Evolutionary conservation across 2,329 filamentous ascomycete genomes (phyloP).

Genomic region (Cyclaneusma minus): DNA sequence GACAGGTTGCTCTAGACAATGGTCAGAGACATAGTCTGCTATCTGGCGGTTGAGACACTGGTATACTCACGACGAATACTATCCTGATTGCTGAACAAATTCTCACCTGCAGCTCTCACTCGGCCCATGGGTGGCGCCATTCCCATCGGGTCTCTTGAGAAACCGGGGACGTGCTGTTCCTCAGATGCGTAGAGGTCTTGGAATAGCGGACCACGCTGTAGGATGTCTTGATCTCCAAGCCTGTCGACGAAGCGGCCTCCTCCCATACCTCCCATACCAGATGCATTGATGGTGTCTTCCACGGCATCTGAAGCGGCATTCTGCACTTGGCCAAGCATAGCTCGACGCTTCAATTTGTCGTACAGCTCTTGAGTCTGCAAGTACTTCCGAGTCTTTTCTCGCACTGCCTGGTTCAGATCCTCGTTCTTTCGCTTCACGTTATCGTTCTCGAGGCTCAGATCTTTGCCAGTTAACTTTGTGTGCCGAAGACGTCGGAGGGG

Average conservation of each 20-base stretch:
- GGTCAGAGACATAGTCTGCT: no score
- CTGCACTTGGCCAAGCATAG: slow-evolving; percentile 37
- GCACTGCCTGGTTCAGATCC: slow-evolving; percentile 49
- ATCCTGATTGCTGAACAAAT: slow-evolving; percentile 11
- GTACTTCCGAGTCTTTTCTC: slow-evolving; percentile 56
- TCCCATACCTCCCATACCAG: slow-evolving; percentile 12
- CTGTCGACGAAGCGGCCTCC: no score
- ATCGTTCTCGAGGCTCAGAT: slow-evolving; percentile 36
- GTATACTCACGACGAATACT: slow-evolving; percentile 2
- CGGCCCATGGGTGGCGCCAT: no score
- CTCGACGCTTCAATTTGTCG: slow-evolving; percentile 40
- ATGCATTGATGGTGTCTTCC: slow-evolving; percentile 23
- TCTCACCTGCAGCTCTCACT: no score
- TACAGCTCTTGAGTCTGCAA: slow-evolving; percentile 52
- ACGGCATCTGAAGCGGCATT: slow-evolving; percentile 35
- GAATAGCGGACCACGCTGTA: no score
- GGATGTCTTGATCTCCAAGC: no score
- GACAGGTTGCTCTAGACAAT: no score
- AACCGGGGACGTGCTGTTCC: no score
- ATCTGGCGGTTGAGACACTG: slow-evolving; percentile 1
- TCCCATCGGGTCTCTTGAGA: no score
- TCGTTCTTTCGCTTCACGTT: slow-evolving; percentile 54
- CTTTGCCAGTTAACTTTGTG: background rate
- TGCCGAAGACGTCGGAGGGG: slow-evolving; percentile 1
- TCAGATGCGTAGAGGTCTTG: no score